Base-by-base conservation (phyloP, 2,329 filamentous ascomycete genomes). In the Clarireedia hainanense region DNA sequence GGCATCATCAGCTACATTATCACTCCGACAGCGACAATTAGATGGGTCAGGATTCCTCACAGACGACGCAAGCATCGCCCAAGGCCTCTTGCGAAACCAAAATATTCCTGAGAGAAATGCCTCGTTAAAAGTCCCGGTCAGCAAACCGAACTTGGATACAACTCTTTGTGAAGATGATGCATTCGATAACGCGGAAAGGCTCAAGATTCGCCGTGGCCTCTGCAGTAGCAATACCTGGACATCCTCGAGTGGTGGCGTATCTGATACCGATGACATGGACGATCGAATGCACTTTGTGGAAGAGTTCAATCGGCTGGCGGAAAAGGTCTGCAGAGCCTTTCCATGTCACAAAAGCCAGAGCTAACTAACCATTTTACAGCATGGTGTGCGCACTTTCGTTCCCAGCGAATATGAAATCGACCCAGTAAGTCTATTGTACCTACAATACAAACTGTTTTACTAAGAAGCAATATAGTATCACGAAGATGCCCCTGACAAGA, bases 251-350 rank as follows among this genome's bases (percentile, higher is more conserved):
- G 76, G 73, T 2, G 64, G 75, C 15, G 64, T 75, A 34, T 75
- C 73, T 20, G 78, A 81, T 52, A 70, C 70, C 4, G 79, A 80
- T 42, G 76, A 77, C 30, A 66, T 76, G 15, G 74, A 77, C 37
- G 74, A 78, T 52, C 73, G 80, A 30, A 66, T 70, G 1, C 63
- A 69, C 2, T 81, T 80, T 64, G 67, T 84, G 5, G 63, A 75
- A 6, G 79, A 84, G 61, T 86, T 84, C 67, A 86, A 86, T 65
- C 72, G 74, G 4, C 67, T 85, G 5, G 83, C 83, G 2, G 75
- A 73, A 55, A 80, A 80, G 75, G 82, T 83, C 58, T 34, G 60
- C 53, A 14, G 14, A 27, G 6, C 26, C 2, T 23, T 27, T 34
- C 24, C 20, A 2, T 40, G 9, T 20, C 36, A 20, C 20, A 30